These are phyloP conservation scores for Plectosphaerella plurivora DNA, from an alignment of 2,329 filamentous ascomycete species.

Conservation along the genomic window DNA sequence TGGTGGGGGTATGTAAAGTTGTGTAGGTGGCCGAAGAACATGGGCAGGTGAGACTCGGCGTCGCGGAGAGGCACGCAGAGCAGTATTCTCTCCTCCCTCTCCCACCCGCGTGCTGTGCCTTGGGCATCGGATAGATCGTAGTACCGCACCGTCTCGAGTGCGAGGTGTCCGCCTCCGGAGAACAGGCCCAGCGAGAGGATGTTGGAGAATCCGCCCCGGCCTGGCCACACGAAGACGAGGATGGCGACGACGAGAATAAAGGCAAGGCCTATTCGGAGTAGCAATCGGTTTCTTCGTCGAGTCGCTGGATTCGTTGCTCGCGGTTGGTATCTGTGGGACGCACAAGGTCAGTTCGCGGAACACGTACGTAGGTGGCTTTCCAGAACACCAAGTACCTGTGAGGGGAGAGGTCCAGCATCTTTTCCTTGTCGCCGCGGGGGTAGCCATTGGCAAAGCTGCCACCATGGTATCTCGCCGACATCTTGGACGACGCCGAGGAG, in stretches of 20 bases:
- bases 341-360: slow-evolving; percentile 11
- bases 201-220: slow-evolving; percentile 53
- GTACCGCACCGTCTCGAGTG: slow-evolving; percentile 93
- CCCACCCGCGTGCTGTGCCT: slow-evolving; percentile 90
- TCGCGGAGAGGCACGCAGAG: slow-evolving; percentile 93
- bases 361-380: slow-evolving; percentile 6
- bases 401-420: slow-evolving; percentile 45
- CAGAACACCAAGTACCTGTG: slow-evolving; percentile 59
- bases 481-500: slow-evolving; percentile 49
- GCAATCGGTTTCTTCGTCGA: slow-evolving; percentile 67
- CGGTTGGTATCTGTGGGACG: slow-evolving; percentile 72
- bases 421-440: slow-evolving; percentile 54
- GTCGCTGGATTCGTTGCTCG: slow-evolving; percentile 68
- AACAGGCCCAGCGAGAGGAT: slow-evolving; percentile 67
- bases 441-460: slow-evolving; percentile 80
- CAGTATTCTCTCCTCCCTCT: slow-evolving; percentile 90
- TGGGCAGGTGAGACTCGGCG: slow-evolving; percentile 83
- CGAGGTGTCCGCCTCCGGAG: slow-evolving; percentile 61
- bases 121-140: slow-evolving; percentile 92
- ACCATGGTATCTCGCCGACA: slow-evolving; percentile 80
- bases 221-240: slow-evolving; percentile 71
- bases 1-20: slow-evolving; percentile 98
- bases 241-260: slow-evolving; percentile 59
- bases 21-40: slow-evolving; percentile 97
- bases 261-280: slow-evolving; percentile 60